Base-by-base conservation (phyloP, 2,329 filamentous ascomycete genomes). In the Trichoderma koningii region DNA sequence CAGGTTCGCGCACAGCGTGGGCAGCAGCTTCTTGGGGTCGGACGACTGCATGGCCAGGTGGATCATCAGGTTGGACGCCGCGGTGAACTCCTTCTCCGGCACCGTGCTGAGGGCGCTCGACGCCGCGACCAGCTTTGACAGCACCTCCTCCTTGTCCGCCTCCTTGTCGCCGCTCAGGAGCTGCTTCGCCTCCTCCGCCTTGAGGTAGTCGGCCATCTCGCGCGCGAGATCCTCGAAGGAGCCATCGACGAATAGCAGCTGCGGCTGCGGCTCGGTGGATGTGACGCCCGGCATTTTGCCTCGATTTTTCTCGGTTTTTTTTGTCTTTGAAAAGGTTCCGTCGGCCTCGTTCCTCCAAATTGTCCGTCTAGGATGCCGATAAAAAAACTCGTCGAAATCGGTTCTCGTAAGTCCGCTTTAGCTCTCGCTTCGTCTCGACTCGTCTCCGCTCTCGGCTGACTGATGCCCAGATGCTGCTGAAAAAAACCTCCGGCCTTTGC, bases 41-140 rank as follows among this genome's bases (percentile, higher is more conserved):
- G 90, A 87, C 66, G 93, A 92, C 80, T 96, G 92, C 73, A 92
- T 85, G 71, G 96, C 87, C 67, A 99, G 89, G 82, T 97, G 92
- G 75, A 98, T 89, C 77, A 99, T 89, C 72, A 98, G 89, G 82
- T 99, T 98, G 82, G 97, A 97, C 67, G 94, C 92, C 66, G 94
- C 90, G 67, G 92, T 93, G 77, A 97, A 95, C 79, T 98, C 94
- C 85, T 95, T 96, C 85, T 99, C 95, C 66, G 94, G 92, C 64
- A 93, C 91, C 68, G 86, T 85, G 79, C 93, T 96, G 76, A 99
- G 83, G 57, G 85, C 85, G 61, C 85, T 80, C 61, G 92, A 92
- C 65, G 91, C 90, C 70, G 89, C 87, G 67, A 98, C 91, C 70
- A 99, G 84, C 84, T 93, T 93, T 83, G 93, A 90, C 65, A 99